Evolutionary conservation across 768 basidiomycete genomes (phyloP).

Genomic region (Pisolithus microcarpus): DNA sequence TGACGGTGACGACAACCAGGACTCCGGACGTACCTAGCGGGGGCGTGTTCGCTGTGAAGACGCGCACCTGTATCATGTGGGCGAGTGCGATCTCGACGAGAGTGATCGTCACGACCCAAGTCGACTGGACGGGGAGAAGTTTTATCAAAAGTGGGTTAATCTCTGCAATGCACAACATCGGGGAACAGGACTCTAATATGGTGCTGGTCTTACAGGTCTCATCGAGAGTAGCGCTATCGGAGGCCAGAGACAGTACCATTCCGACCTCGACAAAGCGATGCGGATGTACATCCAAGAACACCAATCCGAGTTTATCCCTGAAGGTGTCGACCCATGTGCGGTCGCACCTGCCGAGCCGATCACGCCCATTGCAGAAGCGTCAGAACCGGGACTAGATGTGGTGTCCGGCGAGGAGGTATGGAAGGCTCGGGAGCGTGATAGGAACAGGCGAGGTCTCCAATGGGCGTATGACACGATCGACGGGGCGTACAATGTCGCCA

Average conservation of each 20-base stretch:
- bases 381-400: slow-evolving; percentile 6
- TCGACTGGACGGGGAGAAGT: slow-evolving; percentile 95
- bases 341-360: slow-evolving; percentile 42
- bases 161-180: background rate
- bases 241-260: slow-evolving; percentile 84
- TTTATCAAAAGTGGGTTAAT: slow-evolving; percentile 79
- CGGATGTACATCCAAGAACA: slow-evolving; percentile 84
- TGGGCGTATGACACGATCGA: slow-evolving; percentile 87
- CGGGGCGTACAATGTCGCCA: slow-evolving; percentile 65
- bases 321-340: slow-evolving; percentile 58
- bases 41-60: slow-evolving; percentile 89
- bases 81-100: slow-evolving; percentile 69
- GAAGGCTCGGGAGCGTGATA: slow-evolving; percentile 60
- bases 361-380: slow-evolving; percentile 14
- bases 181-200: slow-evolving; percentile 2
- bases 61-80: slow-evolving; percentile 92
- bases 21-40: slow-evolving; percentile 96
- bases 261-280: slow-evolving; percentile 79
- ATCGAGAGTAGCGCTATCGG: slow-evolving; percentile 89
- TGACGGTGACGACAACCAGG: slow-evolving; percentile 80
- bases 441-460: slow-evolving; percentile 66
- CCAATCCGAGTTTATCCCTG: slow-evolving; percentile 82
- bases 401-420: slow-evolving; percentile 12
- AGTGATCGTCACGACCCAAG: slow-evolving; percentile 81
- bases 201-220: slow-evolving; percentile 50